Evolutionary conservation across 768 basidiomycete species (phyloP), one percentile per base, ranked within the genome.

Genomic region (Auriscalpium orientale): DNA sequence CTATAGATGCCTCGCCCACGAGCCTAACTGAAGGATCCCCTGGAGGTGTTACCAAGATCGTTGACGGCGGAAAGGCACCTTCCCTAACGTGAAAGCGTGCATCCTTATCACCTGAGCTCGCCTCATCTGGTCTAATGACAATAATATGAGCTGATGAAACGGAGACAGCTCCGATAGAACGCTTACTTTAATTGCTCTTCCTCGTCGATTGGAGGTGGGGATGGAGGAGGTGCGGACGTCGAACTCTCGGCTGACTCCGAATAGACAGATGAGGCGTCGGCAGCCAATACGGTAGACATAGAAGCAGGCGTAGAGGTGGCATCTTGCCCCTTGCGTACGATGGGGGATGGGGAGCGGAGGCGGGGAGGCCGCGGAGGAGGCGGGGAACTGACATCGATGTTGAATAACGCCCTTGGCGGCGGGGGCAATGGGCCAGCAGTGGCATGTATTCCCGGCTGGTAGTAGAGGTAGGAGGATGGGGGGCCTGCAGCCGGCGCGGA

Each of bases 351-450:
- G 12, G 84, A 83, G 61, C 81, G 76, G 5, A 84, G 72, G 44
- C 85, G 82, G 6, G 82, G 80, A 36, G 84, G 83, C 40, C 82
- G 80, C 56, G 85, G 83, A 2, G 76, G 71, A 21, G 84, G 82
- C 11, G 79, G 74, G 9, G 77, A 71, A 49, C 67, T 73, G 12
- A 72, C 71, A 7, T 72, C 74, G 56, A 62, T 60, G 13, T 71
- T 72, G 54, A 82, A 77, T 55, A 74, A 68, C 18, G 83, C 77
- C 56, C 82, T 74, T 2, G 87, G 85, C 9, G 86, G 87, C 35
- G 81, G 80, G 33, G 88, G 87, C 56, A 87, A 74, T 48, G 88
- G 87, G 4, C 86, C 85, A 44, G 87, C 87, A 21, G 79, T 87
- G 8, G 85, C 76, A 68, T 90, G 84, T 2, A 84, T 63, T 49